phyloP scores from a whole-genome alignment of 2,329 filamentous ascomycete genomes.

The Tolypocladium capitatum region DNA sequence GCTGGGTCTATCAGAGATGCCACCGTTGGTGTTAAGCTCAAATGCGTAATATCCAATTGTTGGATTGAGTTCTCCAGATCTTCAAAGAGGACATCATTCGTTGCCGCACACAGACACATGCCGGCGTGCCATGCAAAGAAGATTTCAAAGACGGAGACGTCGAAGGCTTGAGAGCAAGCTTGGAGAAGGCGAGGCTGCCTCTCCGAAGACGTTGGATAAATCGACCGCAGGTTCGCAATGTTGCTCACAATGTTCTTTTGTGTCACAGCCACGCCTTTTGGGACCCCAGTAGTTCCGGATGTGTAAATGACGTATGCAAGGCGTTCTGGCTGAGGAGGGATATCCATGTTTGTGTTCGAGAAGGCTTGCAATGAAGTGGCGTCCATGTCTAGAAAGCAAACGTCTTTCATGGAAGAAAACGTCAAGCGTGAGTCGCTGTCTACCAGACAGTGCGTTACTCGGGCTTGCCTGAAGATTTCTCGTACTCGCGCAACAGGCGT shows the following conservation, averaged over 20 bases:
- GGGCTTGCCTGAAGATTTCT: slow-evolving; percentile 49
- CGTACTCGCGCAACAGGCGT: slow-evolving; percentile 49
- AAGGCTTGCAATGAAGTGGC: slow-evolving; percentile 13
- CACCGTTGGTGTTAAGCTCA: slow-evolving; percentile 77
- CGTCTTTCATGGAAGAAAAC: slow-evolving; percentile 5
- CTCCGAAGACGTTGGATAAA: slow-evolving; percentile 44
- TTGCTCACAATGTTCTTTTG: slow-evolving; percentile 67
- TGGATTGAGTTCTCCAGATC: slow-evolving; percentile 59
- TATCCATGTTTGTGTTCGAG: slow-evolving; percentile 21
- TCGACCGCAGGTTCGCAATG: slow-evolving; percentile 47
- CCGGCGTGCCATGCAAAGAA: slow-evolving; percentile 72
- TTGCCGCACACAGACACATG: slow-evolving; percentile 64
- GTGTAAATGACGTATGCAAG: slow-evolving; percentile 73
- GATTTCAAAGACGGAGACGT: slow-evolving; percentile 82
- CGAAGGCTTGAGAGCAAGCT: slow-evolving; percentile 73
- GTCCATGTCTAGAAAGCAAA: slow-evolving; percentile 21
- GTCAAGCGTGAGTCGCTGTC: slow-evolving; percentile 15
- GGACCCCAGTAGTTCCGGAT: slow-evolving; percentile 67
- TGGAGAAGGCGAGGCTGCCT: slow-evolving; percentile 54
- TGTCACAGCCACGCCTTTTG: slow-evolving; percentile 69
- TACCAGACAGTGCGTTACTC: slow-evolving; percentile 31
- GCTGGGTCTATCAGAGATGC: slow-evolving; percentile 58
- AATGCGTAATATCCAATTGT: slow-evolving; percentile 54
- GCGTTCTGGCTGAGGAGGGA: slow-evolving; percentile 28
- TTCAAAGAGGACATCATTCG: slow-evolving; percentile 59